These are phyloP conservation scores for Phytophthora constricta DNA, from an alignment of 352 stramenopile species.

Conservation along the genomic window DNA sequence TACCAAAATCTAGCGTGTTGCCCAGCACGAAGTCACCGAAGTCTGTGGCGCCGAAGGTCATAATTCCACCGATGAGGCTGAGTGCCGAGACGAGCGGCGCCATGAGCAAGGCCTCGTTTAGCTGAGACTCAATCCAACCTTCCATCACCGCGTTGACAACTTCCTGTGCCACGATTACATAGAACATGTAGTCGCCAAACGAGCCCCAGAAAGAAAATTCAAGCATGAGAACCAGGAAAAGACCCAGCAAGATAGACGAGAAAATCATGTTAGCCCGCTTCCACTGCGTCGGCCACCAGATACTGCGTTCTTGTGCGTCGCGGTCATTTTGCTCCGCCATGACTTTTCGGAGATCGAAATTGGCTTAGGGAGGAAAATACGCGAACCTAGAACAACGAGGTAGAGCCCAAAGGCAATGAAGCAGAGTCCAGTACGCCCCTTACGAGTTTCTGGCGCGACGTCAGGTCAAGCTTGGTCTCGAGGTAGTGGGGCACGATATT, in stretches of 20 bases:
- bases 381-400: constrained; percentile 77
- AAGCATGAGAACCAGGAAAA: constrained; percentile 95
- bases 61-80: constrained; percentile 91
- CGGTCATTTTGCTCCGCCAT: constrained; percentile 85
- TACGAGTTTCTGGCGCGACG: constrained; percentile 58
- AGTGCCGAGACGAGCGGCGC: constrained; percentile 90
- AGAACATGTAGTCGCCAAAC: constrained; percentile 97
- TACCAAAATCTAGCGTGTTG: constrained; percentile 95
- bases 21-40: constrained; percentile 97
- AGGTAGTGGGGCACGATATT: constrained; percentile 89
- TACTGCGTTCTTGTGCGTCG: constrained; percentile 66
- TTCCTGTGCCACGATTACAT: constrained; percentile 94
- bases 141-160: constrained; percentile 90
- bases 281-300: constrained; percentile 94
- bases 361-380: constrained; percentile 93
- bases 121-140: constrained; percentile 87
- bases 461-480: constrained; percentile 84
- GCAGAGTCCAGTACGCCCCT: constrained; percentile 92
- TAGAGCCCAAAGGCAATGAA: constrained; percentile 94
- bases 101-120: constrained; percentile 93
- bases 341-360: constrained; percentile 91
- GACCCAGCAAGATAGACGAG: constrained; percentile 89
- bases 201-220: constrained; percentile 97
- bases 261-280: constrained; percentile 96
- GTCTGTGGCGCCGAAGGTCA: constrained; percentile 96